Percentiles rank a stretch among this genome's conserved stretches.
Conservation (phyloP, 768 basidiomycete genomes). For the Rhodotorula diobovata region DNA sequence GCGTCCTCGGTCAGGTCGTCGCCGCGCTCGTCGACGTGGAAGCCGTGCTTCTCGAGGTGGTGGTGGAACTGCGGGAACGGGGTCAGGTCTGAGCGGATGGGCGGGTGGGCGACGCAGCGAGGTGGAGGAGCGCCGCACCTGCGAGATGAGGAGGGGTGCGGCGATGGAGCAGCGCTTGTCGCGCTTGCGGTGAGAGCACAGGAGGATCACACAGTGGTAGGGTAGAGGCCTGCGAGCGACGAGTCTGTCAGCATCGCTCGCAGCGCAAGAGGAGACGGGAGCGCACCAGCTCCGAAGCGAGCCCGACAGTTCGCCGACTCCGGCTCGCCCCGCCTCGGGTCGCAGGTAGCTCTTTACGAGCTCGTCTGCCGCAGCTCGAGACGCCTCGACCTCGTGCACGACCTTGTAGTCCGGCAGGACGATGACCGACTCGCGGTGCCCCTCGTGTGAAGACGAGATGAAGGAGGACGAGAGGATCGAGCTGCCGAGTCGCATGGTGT, state of each 20-base stretch:
- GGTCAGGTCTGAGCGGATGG: neutral
- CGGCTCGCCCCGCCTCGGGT: neutral
- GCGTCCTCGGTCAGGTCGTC: conserved; percentile 50
- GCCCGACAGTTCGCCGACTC: neutral
- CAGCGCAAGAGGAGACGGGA: neutral
- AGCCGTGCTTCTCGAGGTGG: conserved; percentile 31
- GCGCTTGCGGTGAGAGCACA: conserved; percentile 89
- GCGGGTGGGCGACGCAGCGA: neutral
- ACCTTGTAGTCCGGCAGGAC: conserved; percentile 90
- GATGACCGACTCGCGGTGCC: conserved; percentile 68
- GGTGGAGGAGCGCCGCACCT: neutral
- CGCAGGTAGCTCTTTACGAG: conserved; percentile 47
- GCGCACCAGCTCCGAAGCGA: conserved; percentile 15
- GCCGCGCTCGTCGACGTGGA: conserved; percentile 30
- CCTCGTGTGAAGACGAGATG: conserved; percentile 53
- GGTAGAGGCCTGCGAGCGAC: conserved; percentile 54
- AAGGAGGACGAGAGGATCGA: conserved; percentile 36
- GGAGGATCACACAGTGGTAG: conserved; percentile 79
- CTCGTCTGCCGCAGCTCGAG: conserved; percentile 61
- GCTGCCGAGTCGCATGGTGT: neutral
- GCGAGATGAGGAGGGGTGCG: conserved; percentile 41
- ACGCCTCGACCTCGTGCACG: conserved; percentile 65
- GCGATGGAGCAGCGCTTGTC: conserved; percentile 83
- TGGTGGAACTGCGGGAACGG: conserved; percentile 43
- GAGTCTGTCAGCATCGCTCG: too few species aligned